Base-by-base conservation (phyloP, 108 stramenopile species). In the Phaeodactylum tricornutum region DNA sequence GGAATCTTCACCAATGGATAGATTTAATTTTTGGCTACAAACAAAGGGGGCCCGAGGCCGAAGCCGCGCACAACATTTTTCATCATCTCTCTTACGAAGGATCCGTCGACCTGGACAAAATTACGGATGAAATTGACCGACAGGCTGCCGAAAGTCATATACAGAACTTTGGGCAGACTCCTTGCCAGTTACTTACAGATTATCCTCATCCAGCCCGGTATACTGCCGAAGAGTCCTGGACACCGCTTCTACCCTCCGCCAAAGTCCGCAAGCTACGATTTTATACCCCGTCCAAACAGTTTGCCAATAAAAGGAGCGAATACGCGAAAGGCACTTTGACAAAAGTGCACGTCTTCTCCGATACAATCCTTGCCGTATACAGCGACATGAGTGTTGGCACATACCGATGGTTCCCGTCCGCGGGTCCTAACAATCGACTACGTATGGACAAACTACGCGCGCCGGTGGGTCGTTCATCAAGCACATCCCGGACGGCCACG, bases 21-120 rank as follows among this genome's bases (percentile, higher is more conserved):
- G 98, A 98, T 47, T 71, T 98, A 23, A 81, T 98, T 17, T 98
- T 98, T 61, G 98, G 98, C 2, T 84, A 70, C 69, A 89, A 94
- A 55, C 96, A 98, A 54, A 66, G 89, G 7, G 95, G 95, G 6
- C 53, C 64, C 2, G 83, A 75, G 32, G 86, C 97, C 6, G 72
- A 72, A 27, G 62, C 70, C 15, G 90, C 93, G 1, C 65, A 81
- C 55, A 98, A 98, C 47, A 69, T 97, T 8, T 99, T 99, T 55
- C 93, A 95, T 67, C 85, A 87, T 46, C 77, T 97, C 14, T 94
- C 90, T 6, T 99, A 99, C 57, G 96, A 96, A 72, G 96, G 94
- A n/a, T 77, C 90, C 12, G 93, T 99, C 9, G 96, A 99, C 48
- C 57, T 96, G 14, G 84, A 94, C 38, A 83, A 78, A 57, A 93